Evolutionary conservation across 768 basidiomycete genomes (phyloP), one percentile per base, ranked within the genome.

Genomic region (Termitomyces bulborhizus): DNA sequence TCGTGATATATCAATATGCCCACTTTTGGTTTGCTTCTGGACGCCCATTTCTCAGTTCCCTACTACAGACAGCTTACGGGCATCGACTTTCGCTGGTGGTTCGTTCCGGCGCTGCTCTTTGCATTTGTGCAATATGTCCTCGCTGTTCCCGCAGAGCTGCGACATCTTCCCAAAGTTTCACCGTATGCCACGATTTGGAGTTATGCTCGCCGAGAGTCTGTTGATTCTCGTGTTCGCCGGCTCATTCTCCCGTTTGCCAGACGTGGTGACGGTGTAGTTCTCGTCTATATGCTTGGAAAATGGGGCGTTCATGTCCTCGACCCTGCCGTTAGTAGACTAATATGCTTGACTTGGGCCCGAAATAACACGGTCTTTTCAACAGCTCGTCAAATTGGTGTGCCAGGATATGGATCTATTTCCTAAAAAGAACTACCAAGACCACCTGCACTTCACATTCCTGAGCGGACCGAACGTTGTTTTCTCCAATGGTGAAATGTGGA

Each of bases 291-390:
- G 49, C 65, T 76, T 5, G 73, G 75, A 21, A 63, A 66, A 59
- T 76, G 75, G 75, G 69, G 69, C 40, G 65, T 76, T 39, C 74
- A 76, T 45, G 63, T 76, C 21, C 56, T 75, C 11, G 73, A 76
- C 44, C 57, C 57, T 4, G 62, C 69, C 53, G 75, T 73, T 45
- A 21, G 66, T 54, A 16, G 2, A 11, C 31, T 13, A 36, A n/a
- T 15, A 6, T 48, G 13, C 16, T 18, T 21, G 21, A 21, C 21
- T 24, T 15, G 4, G 18, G 4, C 13, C 5, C 15, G 21, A 12
- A 51, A n/a, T 46, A 31, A 36, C 32, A 32, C 29, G 31, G 6
- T 43, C 26, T 8, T 6, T n/a, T n/a, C 16, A 9, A 43, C 46
- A 69, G 71, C 59, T 66, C 39, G 50, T 68, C 40, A 64, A 65